Percentiles rank a stretch among this genome's conserved stretches.
phyloP scores from a whole-genome alignment of 768 basidiomycete species.

The Daedaleopsis nitida region DNA sequence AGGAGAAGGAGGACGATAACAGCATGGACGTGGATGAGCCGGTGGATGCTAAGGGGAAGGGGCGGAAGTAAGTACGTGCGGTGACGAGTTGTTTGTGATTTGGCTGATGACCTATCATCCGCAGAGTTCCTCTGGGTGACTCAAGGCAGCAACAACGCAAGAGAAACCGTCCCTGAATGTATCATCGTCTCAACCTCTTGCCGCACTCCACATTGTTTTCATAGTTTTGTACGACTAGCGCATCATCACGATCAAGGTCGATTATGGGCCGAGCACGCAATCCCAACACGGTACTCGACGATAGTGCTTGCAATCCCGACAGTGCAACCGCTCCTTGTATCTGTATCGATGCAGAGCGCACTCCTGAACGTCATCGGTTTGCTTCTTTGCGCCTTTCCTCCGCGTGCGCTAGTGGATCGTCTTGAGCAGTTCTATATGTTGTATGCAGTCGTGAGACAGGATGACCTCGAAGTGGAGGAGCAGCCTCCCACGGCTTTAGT shows the following conservation, averaged over 20 bases:
- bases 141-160: conserved; percentile 35
- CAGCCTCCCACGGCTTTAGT: not conserved
- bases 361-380: not conserved
- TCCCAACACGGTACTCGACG: too few species aligned
- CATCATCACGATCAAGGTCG: not conserved
- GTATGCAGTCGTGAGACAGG: conserved; percentile 13
- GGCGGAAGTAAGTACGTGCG: conserved; percentile 53
- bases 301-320: too few species aligned
- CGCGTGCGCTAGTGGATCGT: not conserved
- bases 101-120: not conserved
- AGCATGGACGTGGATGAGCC: conserved; percentile 73
- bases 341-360: not conserved
- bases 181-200: not conserved
- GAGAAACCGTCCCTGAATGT: not conserved
- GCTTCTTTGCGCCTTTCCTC: not conserved
- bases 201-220: not conserved
- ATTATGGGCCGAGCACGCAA: not conserved
- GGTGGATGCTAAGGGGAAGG: conserved; percentile 51
- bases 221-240: not conserved
- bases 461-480: conserved; percentile 6
- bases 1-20: conserved; percentile 24
- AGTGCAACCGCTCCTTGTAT: too few species aligned
- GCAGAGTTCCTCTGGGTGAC: conserved; percentile 8
- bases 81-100: conserved; percentile 1
- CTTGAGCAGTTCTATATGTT: not conserved